Evolutionary conservation across 768 basidiomycete species (phyloP).

Genomic region (Nidula microcarpa): DNA sequence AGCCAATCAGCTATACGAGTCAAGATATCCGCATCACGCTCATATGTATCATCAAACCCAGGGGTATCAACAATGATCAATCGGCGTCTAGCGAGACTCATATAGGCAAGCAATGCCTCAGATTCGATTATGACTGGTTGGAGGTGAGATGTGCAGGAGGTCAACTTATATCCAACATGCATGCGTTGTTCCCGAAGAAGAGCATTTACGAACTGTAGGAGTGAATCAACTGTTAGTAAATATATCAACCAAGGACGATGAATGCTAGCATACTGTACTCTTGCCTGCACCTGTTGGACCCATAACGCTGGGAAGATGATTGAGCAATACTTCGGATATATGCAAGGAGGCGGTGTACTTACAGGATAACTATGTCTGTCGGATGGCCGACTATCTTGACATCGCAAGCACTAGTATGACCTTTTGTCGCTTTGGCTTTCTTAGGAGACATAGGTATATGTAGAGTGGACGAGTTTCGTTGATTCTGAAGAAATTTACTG

Average conservation of each 20-base stretch:
- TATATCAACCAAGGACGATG: neutral
- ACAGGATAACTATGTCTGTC: constrained; percentile 7
- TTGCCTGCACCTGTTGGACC: constrained; percentile 15
- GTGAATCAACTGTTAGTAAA: neutral
- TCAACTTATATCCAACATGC: constrained; percentile 9
- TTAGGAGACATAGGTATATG: too few relatives aligned
- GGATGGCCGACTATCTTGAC: too few relatives aligned
- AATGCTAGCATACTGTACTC: too few relatives aligned
- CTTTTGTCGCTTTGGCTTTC: too few relatives aligned
- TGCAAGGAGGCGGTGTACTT: neutral
- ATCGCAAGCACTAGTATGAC: too few relatives aligned
- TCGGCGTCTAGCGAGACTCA: too few relatives aligned
- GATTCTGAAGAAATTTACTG: too few relatives aligned
- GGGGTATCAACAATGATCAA: constrained; percentile 17
- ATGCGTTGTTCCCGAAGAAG: constrained; percentile 2
- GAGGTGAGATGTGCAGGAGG: constrained; percentile 9
- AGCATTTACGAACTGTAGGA: constrained; percentile 13
- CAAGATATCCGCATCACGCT: constrained; percentile 12
- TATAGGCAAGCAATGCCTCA: neutral
- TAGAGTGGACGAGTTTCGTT: too few relatives aligned
- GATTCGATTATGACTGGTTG: neutral
- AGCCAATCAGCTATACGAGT: constrained; percentile 13
- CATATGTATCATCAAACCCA: constrained; percentile 15
- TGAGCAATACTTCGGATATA: neutral
- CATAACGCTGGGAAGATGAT: constrained; percentile 11